Conservation (phyloP, 75 land plant species). For the Adiantum capillusveneris region DNA sequence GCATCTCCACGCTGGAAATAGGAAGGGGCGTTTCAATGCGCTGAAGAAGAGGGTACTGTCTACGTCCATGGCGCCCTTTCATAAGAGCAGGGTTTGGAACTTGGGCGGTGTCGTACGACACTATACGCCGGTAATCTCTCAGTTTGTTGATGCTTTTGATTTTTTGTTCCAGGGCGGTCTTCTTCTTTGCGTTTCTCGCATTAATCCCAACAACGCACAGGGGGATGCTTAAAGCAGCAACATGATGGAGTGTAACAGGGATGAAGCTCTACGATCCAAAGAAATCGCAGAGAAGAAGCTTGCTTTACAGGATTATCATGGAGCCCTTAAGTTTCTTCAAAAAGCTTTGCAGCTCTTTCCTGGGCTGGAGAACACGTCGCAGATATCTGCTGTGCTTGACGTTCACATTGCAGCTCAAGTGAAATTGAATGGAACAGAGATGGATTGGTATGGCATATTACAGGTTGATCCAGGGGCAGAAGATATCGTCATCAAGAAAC, state of each 20-base stretch:
- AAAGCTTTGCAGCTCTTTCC: conserved; percentile 54
- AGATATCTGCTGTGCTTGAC: conserved; percentile 45
- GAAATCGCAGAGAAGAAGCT: conserved; percentile 57
- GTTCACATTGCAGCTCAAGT: conserved; percentile 66
- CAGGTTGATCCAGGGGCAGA: conserved; percentile 62
- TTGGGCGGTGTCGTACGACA: too few relatives aligned
- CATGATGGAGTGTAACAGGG: conserved; percentile 72
- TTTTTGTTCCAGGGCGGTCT: too few relatives aligned
- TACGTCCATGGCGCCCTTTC: too few relatives aligned
- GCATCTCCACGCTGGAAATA: too few relatives aligned
- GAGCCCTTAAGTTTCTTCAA: conserved; percentile 40
- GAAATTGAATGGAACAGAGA: conserved; percentile 39
- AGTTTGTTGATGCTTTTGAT: too few relatives aligned
- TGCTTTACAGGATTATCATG: conserved; percentile 38
- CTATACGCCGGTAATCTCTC: too few relatives aligned
- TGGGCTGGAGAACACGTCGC: conserved; percentile 47
- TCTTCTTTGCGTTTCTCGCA: too few relatives aligned
- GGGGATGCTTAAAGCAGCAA: not conserved
- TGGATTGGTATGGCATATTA: conserved; percentile 87
- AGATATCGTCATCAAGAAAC: conserved; percentile 68
- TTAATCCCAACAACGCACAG: too few relatives aligned
- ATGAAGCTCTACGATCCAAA: conserved; percentile 51
- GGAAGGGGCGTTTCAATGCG: too few relatives aligned
- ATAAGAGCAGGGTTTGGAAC: too few relatives aligned
- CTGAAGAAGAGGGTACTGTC: too few relatives aligned